Evolutionary conservation across 257 asterid genomes (phyloP).

Genomic region (Oldenlandia corymbosa): DNA sequence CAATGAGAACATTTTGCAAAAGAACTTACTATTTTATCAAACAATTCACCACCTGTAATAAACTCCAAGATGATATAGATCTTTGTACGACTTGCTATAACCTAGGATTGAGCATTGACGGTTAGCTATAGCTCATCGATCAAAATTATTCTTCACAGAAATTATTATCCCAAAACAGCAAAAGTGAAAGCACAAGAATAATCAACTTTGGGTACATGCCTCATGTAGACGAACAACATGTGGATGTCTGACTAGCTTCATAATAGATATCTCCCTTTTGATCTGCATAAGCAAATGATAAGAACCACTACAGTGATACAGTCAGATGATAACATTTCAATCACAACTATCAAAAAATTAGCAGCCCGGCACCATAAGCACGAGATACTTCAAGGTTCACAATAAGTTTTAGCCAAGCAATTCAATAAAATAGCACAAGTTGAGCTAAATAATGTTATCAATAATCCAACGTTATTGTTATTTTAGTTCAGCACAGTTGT

Average conservation of each 20-base stretch:
- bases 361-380: not conserved
- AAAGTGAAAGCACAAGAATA: not conserved
- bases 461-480: not conserved
- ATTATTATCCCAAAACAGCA: not conserved
- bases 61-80: slow-evolving; percentile 94
- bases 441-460: not conserved
- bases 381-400: not conserved
- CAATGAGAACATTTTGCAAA: slow-evolving; percentile 9
- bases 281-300: slow-evolving; percentile 52
- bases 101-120: slow-evolving; percentile 38
- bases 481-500: not conserved
- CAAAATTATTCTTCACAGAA: not conserved
- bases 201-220: slow-evolving; percentile 40
- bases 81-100: slow-evolving; percentile 93
- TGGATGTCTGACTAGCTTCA: slow-evolving; percentile 97
- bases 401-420: not conserved
- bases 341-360: not conserved
- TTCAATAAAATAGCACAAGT: not conserved
- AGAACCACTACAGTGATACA: slow-evolving; percentile 12
- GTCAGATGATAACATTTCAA: not conserved
- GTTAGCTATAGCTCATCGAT: slow-evolving; percentile 13
- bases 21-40: slow-evolving; percentile 87
- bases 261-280: slow-evolving; percentile 91
- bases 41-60: slow-evolving; percentile 97
- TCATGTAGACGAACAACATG: slow-evolving; percentile 83